Evolutionary conservation across 306 rosid genomes (phyloP).

Genomic region (Rosa lucieae): DNA sequence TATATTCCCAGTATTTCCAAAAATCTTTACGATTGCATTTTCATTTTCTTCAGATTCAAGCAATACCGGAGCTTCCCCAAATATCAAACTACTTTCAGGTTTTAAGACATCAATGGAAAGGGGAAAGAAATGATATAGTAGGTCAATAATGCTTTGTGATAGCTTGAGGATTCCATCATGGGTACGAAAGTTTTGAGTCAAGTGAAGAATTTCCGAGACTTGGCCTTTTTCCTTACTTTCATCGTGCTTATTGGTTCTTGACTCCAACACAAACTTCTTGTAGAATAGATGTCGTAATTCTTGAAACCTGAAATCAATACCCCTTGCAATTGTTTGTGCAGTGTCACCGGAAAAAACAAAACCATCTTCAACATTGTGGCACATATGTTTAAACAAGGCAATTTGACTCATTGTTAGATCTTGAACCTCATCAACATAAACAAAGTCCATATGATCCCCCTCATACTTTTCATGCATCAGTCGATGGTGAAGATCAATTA

Average conservation of each 20-base stretch:
- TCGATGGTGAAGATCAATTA: constrained; percentile 53
- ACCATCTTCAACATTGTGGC: constrained; percentile 33
- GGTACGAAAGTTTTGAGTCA: constrained; percentile 53
- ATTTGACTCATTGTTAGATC: constrained; percentile 66
- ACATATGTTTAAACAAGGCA: constrained; percentile 37
- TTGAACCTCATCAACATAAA: constrained; percentile 72
- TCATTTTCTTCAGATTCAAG: constrained; percentile 41
- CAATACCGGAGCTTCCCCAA: constrained; percentile 52
- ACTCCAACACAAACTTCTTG: constrained; percentile 25
- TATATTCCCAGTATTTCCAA: constrained; percentile 41
- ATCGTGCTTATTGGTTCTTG: neutral
- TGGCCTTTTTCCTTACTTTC: neutral
- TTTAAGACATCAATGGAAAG: constrained; percentile 21
- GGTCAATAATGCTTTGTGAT: constrained; percentile 57
- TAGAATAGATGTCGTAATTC: constrained; percentile 48
- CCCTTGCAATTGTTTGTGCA: constrained; percentile 59
- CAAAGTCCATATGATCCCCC: constrained; percentile 54
- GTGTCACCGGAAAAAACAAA: constrained; percentile 36
- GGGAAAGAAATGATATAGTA: constrained; percentile 48
- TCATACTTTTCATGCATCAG: constrained; percentile 33
- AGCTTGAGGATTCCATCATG: constrained; percentile 33
- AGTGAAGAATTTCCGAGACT: constrained; percentile 19
- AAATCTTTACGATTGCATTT: constrained; percentile 42
- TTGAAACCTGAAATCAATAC: constrained; percentile 60
- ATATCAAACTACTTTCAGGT: constrained; percentile 27